These are phyloP conservation scores for Ascodesmis nigricans DNA, from an alignment of 495 filamentous ascomycete genomes.

Conservation along the genomic window DNA sequence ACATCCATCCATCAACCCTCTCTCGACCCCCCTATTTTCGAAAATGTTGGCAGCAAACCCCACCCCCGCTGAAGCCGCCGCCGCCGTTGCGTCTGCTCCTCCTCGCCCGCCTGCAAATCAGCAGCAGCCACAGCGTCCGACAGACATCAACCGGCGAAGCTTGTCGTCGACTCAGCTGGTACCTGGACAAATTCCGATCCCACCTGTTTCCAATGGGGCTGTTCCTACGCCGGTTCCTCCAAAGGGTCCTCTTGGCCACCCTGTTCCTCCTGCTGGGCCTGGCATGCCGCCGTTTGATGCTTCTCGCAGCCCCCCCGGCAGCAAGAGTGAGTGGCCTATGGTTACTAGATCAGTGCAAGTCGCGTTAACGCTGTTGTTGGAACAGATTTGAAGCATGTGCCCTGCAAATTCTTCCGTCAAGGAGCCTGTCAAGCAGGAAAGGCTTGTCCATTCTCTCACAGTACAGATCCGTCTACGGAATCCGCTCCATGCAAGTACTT, in stretches of 20 bases:
- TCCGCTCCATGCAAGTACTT: slow-evolving; percentile 94
- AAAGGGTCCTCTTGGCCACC: slow-evolving; percentile 15
- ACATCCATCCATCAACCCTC: too few relatives aligned
- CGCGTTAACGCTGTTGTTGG: neutral
- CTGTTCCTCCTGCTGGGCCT: slow-evolving; percentile 16
- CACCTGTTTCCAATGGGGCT: slow-evolving; percentile 8
- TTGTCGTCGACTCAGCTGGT: slow-evolving; percentile 17
- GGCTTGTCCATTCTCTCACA: slow-evolving; percentile 90
- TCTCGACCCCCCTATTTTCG: too few relatives aligned
- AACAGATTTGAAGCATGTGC: slow-evolving; percentile 85
- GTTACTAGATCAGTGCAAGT: neutral
- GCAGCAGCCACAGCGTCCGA: slow-evolving; percentile 16
- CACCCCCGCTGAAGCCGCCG: too few relatives aligned
- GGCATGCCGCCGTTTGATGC: slow-evolving; percentile 20
- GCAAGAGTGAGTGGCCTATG: slow-evolving; percentile 18
- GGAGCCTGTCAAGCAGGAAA: slow-evolving; percentile 90
- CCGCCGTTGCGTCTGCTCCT: too few relatives aligned
- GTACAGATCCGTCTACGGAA: slow-evolving; percentile 53
- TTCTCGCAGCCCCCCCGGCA: slow-evolving; percentile 20
- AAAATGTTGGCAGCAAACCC: too few relatives aligned
- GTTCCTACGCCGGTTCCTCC: slow-evolving; percentile 13
- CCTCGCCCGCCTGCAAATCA: too few relatives aligned
- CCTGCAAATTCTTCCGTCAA: slow-evolving; percentile 96
- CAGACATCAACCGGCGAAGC: slow-evolving; percentile 15
- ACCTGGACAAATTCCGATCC: slow-evolving; percentile 17